These are phyloP conservation scores for Botrytis porri DNA, from an alignment of 2,329 filamentous ascomycete species.

Conservation along the genomic window DNA sequence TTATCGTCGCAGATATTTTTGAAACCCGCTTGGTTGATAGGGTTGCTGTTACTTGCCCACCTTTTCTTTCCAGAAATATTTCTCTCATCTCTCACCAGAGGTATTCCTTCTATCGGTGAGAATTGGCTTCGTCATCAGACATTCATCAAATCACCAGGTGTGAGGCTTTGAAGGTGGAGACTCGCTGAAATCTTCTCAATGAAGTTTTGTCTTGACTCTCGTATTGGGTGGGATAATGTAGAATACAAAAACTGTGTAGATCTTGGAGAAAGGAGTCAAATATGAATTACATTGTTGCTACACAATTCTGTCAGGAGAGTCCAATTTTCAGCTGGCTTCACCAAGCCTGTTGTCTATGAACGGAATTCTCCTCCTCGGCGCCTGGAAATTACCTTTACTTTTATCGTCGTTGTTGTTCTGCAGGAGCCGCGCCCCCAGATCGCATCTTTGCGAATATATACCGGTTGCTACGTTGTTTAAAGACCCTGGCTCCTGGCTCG, in stretches of 20 bases:
- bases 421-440: background rate
- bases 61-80: background rate
- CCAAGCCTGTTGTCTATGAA: too few relatives aligned
- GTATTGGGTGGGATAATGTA: background rate
- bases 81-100: too few relatives aligned
- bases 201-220: background rate
- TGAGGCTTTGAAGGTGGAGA: background rate
- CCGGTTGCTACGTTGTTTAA: background rate
- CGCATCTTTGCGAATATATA: background rate
- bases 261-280: background rate
- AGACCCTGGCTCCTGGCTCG: background rate
- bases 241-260: background rate
- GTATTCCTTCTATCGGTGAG: background rate
- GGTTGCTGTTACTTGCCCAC: background rate
- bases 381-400: background rate
- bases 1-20: background rate
- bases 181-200: background rate
- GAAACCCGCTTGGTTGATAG: background rate
- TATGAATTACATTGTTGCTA: background rate
- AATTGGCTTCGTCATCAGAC: background rate
- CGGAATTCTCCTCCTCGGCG: background rate
- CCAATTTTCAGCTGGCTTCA: background rate
- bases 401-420: background rate
- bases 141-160: background rate
- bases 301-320: background rate